Base-by-base conservation (phyloP, 805 yeast species). In the Zygosaccharomyces kombuchaensis region DNA sequence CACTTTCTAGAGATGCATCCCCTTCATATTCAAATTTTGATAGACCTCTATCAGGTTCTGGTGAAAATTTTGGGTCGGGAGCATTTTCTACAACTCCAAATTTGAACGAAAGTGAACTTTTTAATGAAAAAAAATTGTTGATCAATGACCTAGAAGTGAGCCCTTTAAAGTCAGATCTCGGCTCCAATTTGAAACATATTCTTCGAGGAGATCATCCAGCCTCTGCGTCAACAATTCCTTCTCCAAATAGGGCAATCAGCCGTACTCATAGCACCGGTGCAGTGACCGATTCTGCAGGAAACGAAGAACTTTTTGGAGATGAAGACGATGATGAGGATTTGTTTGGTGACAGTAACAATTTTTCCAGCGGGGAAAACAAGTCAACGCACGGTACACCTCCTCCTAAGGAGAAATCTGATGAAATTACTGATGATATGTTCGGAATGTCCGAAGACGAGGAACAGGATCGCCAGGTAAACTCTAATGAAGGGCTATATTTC, bases 291-390 rank as follows among this genome's bases (percentile, higher is more conserved):
- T 50, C 57, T 9, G 55, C 48, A 5, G 57, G 51, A 17, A 63
- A 59, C 34, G 60, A 58, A 21, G 68, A 62, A 21, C 49, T 62
- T 23, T 62, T 63, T 45, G 67, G 64, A n/a, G 66, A 62, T 23
- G 67, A 62, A 13, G 69, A 67, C 22, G 70, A 64, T n/a, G 61
- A 55, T 29, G 65, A 53, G 14, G 65, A 69, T 25, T 63, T 67
- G 34, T 72, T 71, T 27, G 72, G 69, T 21, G 68, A 65, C 9
- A 62, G 63, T 26, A 61, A 64, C 14, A 67, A 62, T 21, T 43
- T 62, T 6, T 62, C 57, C 3, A 41, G 40, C 9, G 52, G 52
- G 10, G 52, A 37, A 50, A 51, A 31, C 25, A 50, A 48, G 37
- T 25, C 45, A 6, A 41, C 30, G 16, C 40, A 31, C 17, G 38